Evolutionary conservation across 306 rosid genomes (phyloP), one percentile per base, ranked within the genome.

Genomic region (Carpinus fangiana): DNA sequence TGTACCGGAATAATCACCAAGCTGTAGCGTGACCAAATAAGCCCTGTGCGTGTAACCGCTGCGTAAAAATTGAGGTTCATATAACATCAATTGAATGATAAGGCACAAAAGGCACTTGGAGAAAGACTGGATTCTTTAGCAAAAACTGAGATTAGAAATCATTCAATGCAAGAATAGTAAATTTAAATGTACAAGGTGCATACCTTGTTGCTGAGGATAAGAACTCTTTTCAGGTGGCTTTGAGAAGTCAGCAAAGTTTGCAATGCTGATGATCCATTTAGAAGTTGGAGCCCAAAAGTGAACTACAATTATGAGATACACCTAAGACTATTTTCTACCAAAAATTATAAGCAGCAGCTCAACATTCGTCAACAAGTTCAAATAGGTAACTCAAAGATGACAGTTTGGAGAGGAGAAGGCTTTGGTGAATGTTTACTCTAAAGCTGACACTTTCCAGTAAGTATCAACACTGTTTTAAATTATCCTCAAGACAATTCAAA

Each of bases 201-300:
- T 47, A 69, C 56, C 75, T 16, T 57, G 0, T 59, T 69, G 71
- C 74, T 80, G 79, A 68, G 79, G 75, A 59, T 74, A 75, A 21
- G 82, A 79, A 16, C 73, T 52, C 47, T 7, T 64, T 60, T 62
- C 73, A 14, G 73, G 68, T 17, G 78, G 78, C 53, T 62, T 64
- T 73, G 82, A 72, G 68, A 79, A 79, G 62, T 79, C 78, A 36
- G 66, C 68, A 79, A 79, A 10, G 17, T 79, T 79, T 73, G 82
- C 82, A 13, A 79, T 73, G 57, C 73, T 79, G 61, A 72, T 62
- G 18, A 76, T 73, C 82, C 82, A 73, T 79, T 79, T 79, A 48
- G 73, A 54, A 51, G 82, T 73, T 20, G 82, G 78, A 62, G 82
- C 82, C 82, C 82, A 73, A 53, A 79, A 79, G 60, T 68, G 75